phyloP scores from a whole-genome alignment of 2,329 filamentous ascomycete genomes.

The Aureobasidium sp. region DNA sequence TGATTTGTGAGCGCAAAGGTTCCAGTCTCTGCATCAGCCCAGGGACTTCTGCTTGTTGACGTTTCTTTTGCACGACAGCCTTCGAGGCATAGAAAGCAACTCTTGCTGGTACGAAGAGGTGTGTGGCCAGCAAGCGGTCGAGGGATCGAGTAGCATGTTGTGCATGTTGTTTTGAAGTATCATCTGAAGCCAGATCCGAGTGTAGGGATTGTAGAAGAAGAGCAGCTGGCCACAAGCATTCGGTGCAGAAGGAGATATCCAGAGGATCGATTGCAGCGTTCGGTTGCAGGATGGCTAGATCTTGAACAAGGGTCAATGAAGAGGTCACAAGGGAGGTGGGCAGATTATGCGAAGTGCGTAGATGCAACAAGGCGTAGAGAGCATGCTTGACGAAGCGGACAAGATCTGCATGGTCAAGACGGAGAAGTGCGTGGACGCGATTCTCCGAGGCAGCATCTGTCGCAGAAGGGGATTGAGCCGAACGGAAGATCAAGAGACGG shows the following conservation, averaged over 20 bases:
- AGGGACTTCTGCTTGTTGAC: conserved; percentile 10
- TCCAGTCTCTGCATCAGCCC: neutral
- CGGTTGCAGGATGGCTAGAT: neutral
- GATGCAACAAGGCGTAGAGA: neutral
- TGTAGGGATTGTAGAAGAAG: conserved; percentile 16
- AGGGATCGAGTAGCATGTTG: conserved; percentile 15
- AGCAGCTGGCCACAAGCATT: conserved; percentile 20
- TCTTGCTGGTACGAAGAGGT: conserved; percentile 34
- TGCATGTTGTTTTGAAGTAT: neutral
- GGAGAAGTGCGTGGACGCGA: conserved; percentile 9
- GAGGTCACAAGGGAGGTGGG: neutral
- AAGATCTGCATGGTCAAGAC: conserved; percentile 1
- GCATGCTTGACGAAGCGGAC: neutral
- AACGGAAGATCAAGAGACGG: neutral
- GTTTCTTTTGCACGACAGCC: conserved; percentile 17
- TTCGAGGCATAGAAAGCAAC: conserved; percentile 25
- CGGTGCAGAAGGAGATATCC: conserved; percentile 18
- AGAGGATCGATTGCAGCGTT: neutral
- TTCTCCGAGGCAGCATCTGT: neutral
- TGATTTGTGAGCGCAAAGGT: conserved; percentile 4
- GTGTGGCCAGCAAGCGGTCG: conserved; percentile 32
- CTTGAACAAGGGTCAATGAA: conserved; percentile 2
- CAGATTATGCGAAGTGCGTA: neutral
- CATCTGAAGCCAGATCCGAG: neutral
- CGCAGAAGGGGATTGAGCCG: neutral